These are phyloP conservation scores for Ilex paraguariensis DNA, from an alignment of 305 asterid species.

Conservation along the genomic window DNA sequence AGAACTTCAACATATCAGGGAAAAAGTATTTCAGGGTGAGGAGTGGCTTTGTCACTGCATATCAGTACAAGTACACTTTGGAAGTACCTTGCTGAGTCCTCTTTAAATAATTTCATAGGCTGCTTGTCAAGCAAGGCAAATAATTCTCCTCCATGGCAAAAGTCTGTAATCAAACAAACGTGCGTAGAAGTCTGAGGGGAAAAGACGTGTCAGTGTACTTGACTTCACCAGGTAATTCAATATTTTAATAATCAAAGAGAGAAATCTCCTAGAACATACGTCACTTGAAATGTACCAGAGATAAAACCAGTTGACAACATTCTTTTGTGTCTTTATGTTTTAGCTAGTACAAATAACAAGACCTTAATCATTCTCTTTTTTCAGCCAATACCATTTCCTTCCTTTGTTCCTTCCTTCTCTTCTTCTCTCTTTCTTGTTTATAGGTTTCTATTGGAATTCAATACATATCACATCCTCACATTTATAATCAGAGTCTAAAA, in stretches of 20 bases:
- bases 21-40: background rate
- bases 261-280: background rate
- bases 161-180: conserved; percentile 96
- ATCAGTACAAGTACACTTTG: background rate
- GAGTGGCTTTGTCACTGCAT: background rate
- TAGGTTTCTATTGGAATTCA: too few species aligned
- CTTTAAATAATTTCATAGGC: conserved; percentile 87
- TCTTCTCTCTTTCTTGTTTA: too few species aligned
- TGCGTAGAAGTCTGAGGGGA: conserved; percentile 83
- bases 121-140: conserved; percentile 95
- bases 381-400: too few species aligned
- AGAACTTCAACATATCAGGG: too few species aligned
- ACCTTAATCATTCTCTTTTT: too few species aligned
- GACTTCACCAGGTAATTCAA: background rate
- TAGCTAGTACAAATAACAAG: too few species aligned
- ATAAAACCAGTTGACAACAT: too few species aligned
- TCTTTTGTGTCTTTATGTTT: too few species aligned
- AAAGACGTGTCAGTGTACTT: conserved; percentile 19
- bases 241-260: background rate
- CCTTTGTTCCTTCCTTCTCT: too few species aligned
- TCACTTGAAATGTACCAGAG: too few species aligned
- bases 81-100: conserved; percentile 91
- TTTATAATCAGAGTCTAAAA: too few species aligned
- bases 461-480: too few species aligned
- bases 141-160: conserved; percentile 95